Base-by-base conservation (phyloP, 2,329 filamentous ascomycete genomes). In the Teratosphaeria pseudoeucalypti region DNA sequence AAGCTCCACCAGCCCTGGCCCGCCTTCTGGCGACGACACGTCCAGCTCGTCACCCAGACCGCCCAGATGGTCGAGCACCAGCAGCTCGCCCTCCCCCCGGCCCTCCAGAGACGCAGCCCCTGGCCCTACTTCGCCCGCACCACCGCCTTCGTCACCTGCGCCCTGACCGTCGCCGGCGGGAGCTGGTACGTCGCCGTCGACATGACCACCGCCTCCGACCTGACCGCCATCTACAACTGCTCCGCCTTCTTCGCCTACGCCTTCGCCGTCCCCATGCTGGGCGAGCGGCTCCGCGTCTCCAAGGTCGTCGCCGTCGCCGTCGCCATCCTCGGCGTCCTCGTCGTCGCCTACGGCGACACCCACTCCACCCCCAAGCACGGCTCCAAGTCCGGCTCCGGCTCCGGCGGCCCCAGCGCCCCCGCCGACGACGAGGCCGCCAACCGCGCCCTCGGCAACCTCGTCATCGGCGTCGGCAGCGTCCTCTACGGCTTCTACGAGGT, bases 201-300 rank as follows among this genome's bases (percentile, higher is more conserved):
- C 75, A 77, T 96, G 79, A 99, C 94, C 0, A 96, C 89, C 3
- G 88, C 94, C 2, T 91, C 88, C 65, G 94, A 99, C 74, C 77
- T 99, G 67, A 99, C 94, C 0, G 94, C 94, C 58, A 99, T 99
- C 68, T 99, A 99, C 82, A 99, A 99, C 77, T 99, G 94, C 80
- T 95, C 90, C 57, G 92, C 94, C 60, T 99, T 99, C 76, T 99
- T 99, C 73, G 94, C 94, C 55, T 99, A 99, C 72, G 92, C 90
- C 12, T 99, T 99, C 72, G 95, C 89, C 54, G 91, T 99, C 53
- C 91, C 92, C 0, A 76, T 99, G 19, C 80, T 99, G 2, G 85
- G 89, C 60, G 94, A 99, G 74, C 90, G 88, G 65, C 76, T 96
- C 12, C 85, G 90, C 26, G 76, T 87, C 43, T 90, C 90, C 76